Conservation (phyloP, 192 early-diverging fungal species). For the Jimgerdemannia lactiflua region DNA sequence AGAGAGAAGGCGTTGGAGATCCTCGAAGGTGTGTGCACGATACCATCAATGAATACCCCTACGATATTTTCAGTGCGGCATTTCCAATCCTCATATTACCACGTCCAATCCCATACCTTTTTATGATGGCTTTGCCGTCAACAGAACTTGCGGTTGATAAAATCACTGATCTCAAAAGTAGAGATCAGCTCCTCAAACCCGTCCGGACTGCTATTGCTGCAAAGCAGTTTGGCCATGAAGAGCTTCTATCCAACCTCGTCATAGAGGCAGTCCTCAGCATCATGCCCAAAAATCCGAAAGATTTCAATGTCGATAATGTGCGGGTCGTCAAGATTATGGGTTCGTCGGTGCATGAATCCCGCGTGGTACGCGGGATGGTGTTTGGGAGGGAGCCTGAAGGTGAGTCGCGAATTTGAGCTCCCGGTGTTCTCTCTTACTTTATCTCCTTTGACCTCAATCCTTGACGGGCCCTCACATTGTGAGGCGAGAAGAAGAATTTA, state of each 20-base stretch:
- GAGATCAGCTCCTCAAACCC: slow-evolving; percentile 69
- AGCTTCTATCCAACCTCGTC: slow-evolving; percentile 77
- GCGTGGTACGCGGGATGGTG: slow-evolving; percentile 95
- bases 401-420: slow-evolving; percentile 8
- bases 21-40: slow-evolving; percentile 62
- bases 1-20: slow-evolving; percentile 77
- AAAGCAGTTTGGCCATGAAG: slow-evolving; percentile 97
- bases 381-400: slow-evolving; percentile 92
- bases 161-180: slow-evolving; percentile 46
- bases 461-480: no score
- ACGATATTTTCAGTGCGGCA: background rate
- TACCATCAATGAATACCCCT: slow-evolving; percentile 3
- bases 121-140: background rate
- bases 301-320: slow-evolving; percentile 95
- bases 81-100: background rate
- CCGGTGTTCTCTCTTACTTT: no score
- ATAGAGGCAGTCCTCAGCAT: slow-evolving; percentile 79
- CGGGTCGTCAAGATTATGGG: slow-evolving; percentile 98
- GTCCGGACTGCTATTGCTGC: slow-evolving; percentile 79
- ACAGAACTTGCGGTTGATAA: slow-evolving; percentile 67
- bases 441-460: no score
- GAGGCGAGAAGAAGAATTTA: no score
- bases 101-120: background rate
- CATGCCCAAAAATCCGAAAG: slow-evolving; percentile 84
- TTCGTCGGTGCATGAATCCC: slow-evolving; percentile 82